Base-by-base conservation (phyloP, 2,329 filamentous ascomycete species). In the Chalaropsis ovoidea region DNA sequence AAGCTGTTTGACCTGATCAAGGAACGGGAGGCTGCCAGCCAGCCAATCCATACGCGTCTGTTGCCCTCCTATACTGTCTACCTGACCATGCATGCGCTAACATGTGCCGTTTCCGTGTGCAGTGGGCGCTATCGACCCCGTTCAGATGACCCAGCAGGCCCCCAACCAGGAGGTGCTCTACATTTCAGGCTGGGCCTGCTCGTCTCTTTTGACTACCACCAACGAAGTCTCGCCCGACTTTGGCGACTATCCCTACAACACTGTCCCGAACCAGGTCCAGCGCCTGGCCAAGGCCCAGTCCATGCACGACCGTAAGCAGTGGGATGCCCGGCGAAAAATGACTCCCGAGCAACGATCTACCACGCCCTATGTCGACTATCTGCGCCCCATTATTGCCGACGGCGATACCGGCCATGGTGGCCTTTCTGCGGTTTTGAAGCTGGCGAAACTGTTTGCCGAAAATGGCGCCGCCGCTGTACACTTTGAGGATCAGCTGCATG, bases 81-180 rank as follows among this genome's bases (percentile, higher is more conserved):
- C 4, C n/a, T 52, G 11, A 31, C 27, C 22, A 41, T 54, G n/a
- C n/a, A 43, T 27, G 31, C 3, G 42, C 69, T 71, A 65, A 71
- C 69, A 65, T 19, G 5, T 5, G 11, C 24, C 15, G 15, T 35
- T 35, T 43, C 8, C 11, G 13, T 64, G 0, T 47, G 60, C 68
- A 93, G 89, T 99, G 88, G 94, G 94, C 71, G 94, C 92, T 68
- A 95, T 99, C 76, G 94, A 99, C 73, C 94, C 94, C n/a, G 86
- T 97, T 11, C 94, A 99, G 78, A 97, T 99, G 94, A 96, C 94
- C 61, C 94, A 99, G 76, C 94, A 97, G 79, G 94, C 94, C 17
- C 84, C 89, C 5, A 89, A 97, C 77, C 94, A 97, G 74, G 93
- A 99, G 75, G 89, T 96, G 19, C 82, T 99, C 58, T 99, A 99